Evolutionary conservation across 225 moss, liverwort and hornwort species (phyloP), one percentile per base, ranked within the genome.

Genomic region (Physcomitrium patens): DNA sequence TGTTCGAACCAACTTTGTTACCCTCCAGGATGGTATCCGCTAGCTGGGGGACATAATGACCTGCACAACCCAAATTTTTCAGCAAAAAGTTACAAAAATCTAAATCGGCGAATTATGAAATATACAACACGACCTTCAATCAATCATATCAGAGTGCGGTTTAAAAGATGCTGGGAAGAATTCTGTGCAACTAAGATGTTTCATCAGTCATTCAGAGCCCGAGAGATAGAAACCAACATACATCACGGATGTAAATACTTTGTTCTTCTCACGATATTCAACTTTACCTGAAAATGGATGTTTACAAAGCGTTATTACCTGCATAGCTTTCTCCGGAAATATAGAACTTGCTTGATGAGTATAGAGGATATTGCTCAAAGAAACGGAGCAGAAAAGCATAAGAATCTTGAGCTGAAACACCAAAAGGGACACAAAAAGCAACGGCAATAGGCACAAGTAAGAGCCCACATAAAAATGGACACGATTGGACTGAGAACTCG

Each of bases 11-110:
- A 69, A 77, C 84, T 73, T 89, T 92, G 78, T 94, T 94, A 11
- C 86, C 84, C 73, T 89, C 88, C 78, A 94, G 67, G 50, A 97
- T 78, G 28, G 88, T 75, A 76, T 86, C 88, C 55, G 82, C 82
- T 68, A 97, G 77, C 80, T 97, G 97, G 16, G 97, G 94, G 66
- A 91, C 97, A 77, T 94, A 97, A 77, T 94, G 97, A 78, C 97
- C 97, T 90, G 68, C 73, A 69, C 60, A 75, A 27, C n/a, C 46
- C 68, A 60, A 19, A 42, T 67, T 31, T 31, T 61, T 84, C 74
- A 77, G 70, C 41, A n/a, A 65, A 50, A 22, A 14, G 12, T 37
- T 37, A 67, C 31, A 72, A 15, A 37, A 42, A 43, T 1, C 45
- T 18, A 23, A 1, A 46, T 10, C 47, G 20, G 20, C 41, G 47